Evolutionary conservation across 2,329 filamentous ascomycete genomes (phyloP).

Genomic region (Paecilomyces sp.): DNA sequence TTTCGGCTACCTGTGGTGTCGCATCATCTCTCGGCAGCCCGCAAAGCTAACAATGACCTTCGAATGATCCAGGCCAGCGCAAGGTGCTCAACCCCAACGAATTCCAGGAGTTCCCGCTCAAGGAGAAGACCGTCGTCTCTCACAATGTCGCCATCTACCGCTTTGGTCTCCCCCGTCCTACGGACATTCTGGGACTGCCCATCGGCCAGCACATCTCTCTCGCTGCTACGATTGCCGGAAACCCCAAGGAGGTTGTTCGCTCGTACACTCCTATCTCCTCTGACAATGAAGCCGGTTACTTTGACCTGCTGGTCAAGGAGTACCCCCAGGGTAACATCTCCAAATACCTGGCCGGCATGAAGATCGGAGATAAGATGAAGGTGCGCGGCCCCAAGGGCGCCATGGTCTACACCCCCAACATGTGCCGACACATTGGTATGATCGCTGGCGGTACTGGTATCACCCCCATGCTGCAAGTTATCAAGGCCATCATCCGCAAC

Average conservation of each 20-base stretch:
- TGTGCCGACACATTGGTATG: conserved; percentile 96
- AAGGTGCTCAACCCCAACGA: conserved; percentile 78
- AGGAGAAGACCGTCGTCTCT: conserved; percentile 90
- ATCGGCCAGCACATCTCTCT: conserved; percentile 99
- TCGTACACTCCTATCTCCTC: conserved; percentile 90
- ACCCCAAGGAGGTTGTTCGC: conserved; percentile 74
- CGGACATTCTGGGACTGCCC: conserved; percentile 83
- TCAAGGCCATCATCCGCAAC: conserved; percentile 81
- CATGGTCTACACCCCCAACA: conserved; percentile 95
- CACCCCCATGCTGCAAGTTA: conserved; percentile 95
- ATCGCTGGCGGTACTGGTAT: conserved; percentile 96
- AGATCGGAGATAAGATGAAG: conserved; percentile 79
- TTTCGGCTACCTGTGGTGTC: not conserved
- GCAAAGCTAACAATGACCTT: not conserved
- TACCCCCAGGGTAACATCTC: conserved; percentile 98
- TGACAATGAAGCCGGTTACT: conserved; percentile 81
- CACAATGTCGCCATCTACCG: conserved; percentile 99
- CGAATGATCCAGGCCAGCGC: conserved; percentile 52
- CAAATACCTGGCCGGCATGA: conserved; percentile 77
- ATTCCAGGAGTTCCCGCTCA: conserved; percentile 89
- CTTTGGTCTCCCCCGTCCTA: conserved; percentile 72
- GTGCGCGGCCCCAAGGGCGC: conserved; percentile 93
- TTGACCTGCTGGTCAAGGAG: conserved; percentile 96
- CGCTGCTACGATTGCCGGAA: conserved; percentile 70
- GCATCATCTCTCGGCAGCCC: not conserved